These are phyloP conservation scores for Phytophthora palmivora DNA, from an alignment of 352 stramenopile species.

Conservation along the genomic window DNA sequence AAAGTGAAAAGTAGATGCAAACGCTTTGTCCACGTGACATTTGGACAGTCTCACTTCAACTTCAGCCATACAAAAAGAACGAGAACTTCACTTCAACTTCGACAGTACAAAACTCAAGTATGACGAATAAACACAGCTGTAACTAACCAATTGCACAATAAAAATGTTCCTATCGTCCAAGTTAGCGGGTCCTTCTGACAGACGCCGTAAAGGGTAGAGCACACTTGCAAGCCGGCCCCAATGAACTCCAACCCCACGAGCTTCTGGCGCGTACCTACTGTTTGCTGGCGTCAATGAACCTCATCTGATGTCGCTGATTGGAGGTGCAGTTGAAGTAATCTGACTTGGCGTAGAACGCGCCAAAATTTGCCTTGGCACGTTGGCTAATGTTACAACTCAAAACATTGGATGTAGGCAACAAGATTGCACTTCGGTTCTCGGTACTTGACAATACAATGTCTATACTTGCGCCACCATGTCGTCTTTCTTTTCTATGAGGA, in stretches of 20 bases:
- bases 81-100: neutral
- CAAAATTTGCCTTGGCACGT: neutral
- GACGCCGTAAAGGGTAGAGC: neutral
- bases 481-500: constrained; percentile 9
- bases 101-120: neutral
- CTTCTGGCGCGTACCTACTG: neutral
- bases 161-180: too few species aligned
- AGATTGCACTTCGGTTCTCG: neutral
- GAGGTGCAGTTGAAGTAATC: too few species aligned
- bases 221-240: too few species aligned
- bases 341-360: neutral
- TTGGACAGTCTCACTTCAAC: constrained; percentile 8
- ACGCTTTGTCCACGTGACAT: too few species aligned
- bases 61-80: constrained; percentile 1
- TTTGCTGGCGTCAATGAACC: neutral
- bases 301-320: neutral
- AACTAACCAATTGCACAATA: neutral
- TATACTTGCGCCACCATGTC: neutral
- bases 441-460: neutral
- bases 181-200: too few species aligned
- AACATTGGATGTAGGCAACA: neutral
- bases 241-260: neutral
- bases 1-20: neutral
- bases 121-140: neutral
- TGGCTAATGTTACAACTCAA: neutral